Evolutionary conservation across 371 early-diverging fungal genomes (phyloP).

Genomic region (Entomophthora muscae): DNA sequence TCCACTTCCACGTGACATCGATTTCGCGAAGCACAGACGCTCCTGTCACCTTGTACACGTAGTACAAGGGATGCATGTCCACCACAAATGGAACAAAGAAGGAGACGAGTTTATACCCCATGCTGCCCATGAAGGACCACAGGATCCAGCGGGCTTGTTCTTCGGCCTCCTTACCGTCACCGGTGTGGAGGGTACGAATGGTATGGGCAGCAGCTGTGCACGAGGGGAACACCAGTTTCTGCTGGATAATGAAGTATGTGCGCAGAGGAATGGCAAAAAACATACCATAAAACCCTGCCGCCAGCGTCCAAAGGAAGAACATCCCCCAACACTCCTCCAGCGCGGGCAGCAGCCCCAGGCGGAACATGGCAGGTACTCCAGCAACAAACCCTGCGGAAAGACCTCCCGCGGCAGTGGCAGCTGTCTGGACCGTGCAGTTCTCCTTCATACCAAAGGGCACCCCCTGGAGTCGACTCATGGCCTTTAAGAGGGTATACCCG

Average conservation of each 20-base stretch:
- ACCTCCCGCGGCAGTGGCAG: constrained; percentile 51
- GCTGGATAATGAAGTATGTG: constrained; percentile 43
- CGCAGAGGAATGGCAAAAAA: constrained; percentile 62
- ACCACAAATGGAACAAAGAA: constrained; percentile 38
- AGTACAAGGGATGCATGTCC: constrained; percentile 32
- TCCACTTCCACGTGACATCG: constrained; percentile 32
- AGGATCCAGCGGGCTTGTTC: constrained; percentile 19
- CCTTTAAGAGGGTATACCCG: constrained; percentile 44
- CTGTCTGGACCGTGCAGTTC: constrained; percentile 46
- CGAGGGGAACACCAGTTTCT: constrained; percentile 46
- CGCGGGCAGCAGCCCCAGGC: constrained; percentile 27
- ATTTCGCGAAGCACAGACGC: constrained; percentile 24
- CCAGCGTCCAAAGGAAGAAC: constrained; percentile 31
- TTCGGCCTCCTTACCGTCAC: constrained; percentile 15
- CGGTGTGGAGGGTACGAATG: constrained; percentile 37
- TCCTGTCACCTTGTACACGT: constrained; percentile 27
- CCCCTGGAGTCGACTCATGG: constrained; percentile 25
- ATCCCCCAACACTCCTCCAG: constrained; percentile 25
- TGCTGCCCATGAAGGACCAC: constrained; percentile 18
- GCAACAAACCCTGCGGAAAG: constrained; percentile 42
- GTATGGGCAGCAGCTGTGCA: constrained; percentile 47
- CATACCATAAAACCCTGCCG: constrained; percentile 44
- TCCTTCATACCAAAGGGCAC: constrained; percentile 50
- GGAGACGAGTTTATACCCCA: constrained; percentile 25
- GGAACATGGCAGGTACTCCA: constrained; percentile 52